Evolutionary conservation across 2,329 filamentous ascomycete species (phyloP).

Genomic region (Canariomyces notabilis): DNA sequence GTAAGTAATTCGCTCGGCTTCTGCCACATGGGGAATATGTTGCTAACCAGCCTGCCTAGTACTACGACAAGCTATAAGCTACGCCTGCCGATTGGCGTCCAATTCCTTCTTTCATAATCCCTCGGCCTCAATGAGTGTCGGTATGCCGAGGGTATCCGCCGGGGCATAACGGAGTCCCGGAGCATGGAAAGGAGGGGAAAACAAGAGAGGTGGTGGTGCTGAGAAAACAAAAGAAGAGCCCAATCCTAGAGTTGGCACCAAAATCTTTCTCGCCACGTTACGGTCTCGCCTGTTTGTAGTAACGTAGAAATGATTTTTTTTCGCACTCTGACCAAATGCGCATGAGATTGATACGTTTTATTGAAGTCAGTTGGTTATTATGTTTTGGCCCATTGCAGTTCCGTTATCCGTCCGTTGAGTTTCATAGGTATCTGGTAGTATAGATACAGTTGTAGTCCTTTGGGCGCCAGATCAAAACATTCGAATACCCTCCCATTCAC

Average conservation of each 20-base stretch:
- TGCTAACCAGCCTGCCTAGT: constrained; percentile 54
- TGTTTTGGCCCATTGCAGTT: too few species aligned
- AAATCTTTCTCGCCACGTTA: constrained; percentile 32
- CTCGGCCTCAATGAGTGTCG: constrained; percentile 23
- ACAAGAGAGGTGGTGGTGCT: constrained; percentile 24
- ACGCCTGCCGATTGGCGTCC: constrained; percentile 39
- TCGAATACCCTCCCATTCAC: too few species aligned
- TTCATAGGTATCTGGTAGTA: too few species aligned
- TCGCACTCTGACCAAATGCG: constrained; percentile 7
- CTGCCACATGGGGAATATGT: neutral
- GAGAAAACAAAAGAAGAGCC: constrained; percentile 16
- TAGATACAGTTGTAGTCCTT: too few species aligned
- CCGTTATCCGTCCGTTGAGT: too few species aligned
- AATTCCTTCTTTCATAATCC: constrained; percentile 37
- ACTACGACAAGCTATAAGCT: constrained; percentile 97
- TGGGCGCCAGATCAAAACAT: too few species aligned
- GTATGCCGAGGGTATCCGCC: constrained; percentile 8
- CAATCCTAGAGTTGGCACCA: constrained; percentile 32
- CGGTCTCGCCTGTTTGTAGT: constrained; percentile 37
- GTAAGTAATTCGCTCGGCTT: constrained; percentile 54
- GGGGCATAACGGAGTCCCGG: constrained; percentile 15
- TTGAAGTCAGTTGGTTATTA: too few species aligned
- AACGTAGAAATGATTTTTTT: constrained; percentile 39
- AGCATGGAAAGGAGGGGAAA: constrained; percentile 13
- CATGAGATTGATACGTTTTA: too few species aligned